Percentiles rank a stretch among this genome's conserved stretches.
Conservation (phyloP, 1,284 basidiomycete genomes). For the Schizophyllum amplum region DNA sequence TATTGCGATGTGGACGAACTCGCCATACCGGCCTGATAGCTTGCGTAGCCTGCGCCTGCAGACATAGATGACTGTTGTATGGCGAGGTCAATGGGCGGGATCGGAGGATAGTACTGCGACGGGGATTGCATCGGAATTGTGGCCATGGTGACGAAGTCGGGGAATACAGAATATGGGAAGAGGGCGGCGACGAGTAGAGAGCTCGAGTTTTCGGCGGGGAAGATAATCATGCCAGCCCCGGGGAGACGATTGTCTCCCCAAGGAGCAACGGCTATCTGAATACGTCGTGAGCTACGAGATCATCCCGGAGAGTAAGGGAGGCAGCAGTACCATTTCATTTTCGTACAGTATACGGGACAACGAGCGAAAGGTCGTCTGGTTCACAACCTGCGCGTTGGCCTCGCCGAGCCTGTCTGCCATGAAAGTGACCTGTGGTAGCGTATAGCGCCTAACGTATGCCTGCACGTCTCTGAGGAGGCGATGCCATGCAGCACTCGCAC, state of each 20-base stretch:
- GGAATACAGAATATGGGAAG: conserved; percentile 43
- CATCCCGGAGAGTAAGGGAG: neutral
- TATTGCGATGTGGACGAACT: too few relatives aligned
- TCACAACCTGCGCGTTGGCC: conserved; percentile 35
- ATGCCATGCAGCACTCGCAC: conserved; percentile 34
- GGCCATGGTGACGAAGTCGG: conserved; percentile 33
- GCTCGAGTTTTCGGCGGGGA: conserved; percentile 46
- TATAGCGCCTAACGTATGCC: conserved; percentile 37
- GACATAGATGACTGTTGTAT: neutral
- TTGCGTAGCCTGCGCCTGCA: neutral
- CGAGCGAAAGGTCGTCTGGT: conserved; percentile 44
- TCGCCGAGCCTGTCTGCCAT: conserved; percentile 52
- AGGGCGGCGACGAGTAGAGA: conserved; percentile 51
- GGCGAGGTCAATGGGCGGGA: neutral
- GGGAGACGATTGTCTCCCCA: conserved; percentile 38
- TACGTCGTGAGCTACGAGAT: conserved; percentile 3
- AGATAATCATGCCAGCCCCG: conserved; percentile 50
- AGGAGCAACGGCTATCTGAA: conserved; percentile 46
- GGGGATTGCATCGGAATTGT: neutral
- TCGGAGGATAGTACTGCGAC: neutral
- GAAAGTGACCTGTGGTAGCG: conserved; percentile 49
- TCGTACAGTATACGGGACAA: conserved; percentile 44
- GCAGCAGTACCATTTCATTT: conserved; percentile 38
- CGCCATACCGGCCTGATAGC: too few relatives aligned
- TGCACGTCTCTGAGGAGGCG: conserved; percentile 39